A percentile compares a stretch with the other conserved stretches of the same genome.
These are phyloP conservation scores for Remersonia thermophila DNA, from an alignment of 2,329 filamentous ascomycete genomes.

Conservation along the genomic window DNA sequence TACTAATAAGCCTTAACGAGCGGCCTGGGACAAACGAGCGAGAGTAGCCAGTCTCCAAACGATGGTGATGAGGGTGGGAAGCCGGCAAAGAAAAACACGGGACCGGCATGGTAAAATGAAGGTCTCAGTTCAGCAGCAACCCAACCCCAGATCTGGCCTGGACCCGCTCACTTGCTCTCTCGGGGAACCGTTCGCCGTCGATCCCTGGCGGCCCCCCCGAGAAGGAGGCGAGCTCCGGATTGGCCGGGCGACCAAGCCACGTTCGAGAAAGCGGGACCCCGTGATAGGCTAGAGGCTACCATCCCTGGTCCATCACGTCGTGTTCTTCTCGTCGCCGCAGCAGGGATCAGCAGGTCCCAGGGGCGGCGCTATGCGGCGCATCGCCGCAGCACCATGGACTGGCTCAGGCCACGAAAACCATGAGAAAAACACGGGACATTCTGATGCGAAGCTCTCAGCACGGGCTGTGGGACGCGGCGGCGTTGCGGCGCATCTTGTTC, in stretches of 20 bases:
- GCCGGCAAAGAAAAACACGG: slow-evolving; percentile 7
- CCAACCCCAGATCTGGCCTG: slow-evolving; percentile 7
- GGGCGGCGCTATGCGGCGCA: slow-evolving; percentile 3
- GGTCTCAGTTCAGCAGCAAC: slow-evolving; percentile 1
- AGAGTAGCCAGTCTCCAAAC: slow-evolving; percentile 9
- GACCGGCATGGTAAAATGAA: slow-evolving; percentile 10
- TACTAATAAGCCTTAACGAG: background rate
- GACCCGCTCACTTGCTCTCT: no score
- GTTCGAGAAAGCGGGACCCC: background rate
- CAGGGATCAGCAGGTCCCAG: slow-evolving; percentile 6
- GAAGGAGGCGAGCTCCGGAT: slow-evolving; percentile 1
- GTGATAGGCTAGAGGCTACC: slow-evolving; percentile 12
- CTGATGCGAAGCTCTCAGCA: no score
- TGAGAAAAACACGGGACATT: slow-evolving; percentile 1
- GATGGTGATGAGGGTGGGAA: slow-evolving; percentile 1
- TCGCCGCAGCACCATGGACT: no score
- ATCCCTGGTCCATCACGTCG: slow-evolving; percentile 8
- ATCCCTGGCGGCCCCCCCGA: no score
- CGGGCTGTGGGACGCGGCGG: background rate
- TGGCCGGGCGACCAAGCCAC: background rate
- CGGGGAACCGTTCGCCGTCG: no score
- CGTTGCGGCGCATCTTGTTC: slow-evolving; percentile 2
- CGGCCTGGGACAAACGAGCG: slow-evolving; percentile 14
- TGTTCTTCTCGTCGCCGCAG: slow-evolving; percentile 2
- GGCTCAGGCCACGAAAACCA: slow-evolving; percentile 1